phyloP scores from a whole-genome alignment of 495 filamentous ascomycete species.

The Penicillium egyptiacum region DNA sequence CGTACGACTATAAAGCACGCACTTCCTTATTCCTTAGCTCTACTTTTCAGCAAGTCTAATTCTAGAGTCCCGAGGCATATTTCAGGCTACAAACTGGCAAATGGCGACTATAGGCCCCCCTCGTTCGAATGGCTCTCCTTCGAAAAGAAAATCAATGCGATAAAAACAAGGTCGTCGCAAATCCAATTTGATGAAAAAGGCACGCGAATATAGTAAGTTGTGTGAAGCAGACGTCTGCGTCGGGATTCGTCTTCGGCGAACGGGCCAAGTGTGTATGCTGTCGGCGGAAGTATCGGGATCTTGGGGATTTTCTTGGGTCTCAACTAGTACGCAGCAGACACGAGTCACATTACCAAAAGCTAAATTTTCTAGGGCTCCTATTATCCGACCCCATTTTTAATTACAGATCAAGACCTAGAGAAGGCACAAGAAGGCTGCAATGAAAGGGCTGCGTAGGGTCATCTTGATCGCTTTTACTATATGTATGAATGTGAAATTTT shows the following conservation, averaged over 20 bases:
- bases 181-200: slow-evolving; percentile 12
- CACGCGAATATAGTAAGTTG: slow-evolving; percentile 6
- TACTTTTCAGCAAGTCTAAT: slow-evolving; percentile 8
- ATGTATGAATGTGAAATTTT: no score
- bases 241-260: not conserved
- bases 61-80: slow-evolving; percentile 4
- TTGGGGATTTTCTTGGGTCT: no score
- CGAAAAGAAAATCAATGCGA: slow-evolving; percentile 11
- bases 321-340: no score
- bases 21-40: slow-evolving; percentile 11
- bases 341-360: no score
- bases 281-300: no score
- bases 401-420: no score
- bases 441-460: no score
- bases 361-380: no score
- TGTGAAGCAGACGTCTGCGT: slow-evolving; percentile 12
- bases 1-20: slow-evolving; percentile 3
- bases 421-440: no score
- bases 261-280: no score
- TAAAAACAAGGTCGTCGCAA: slow-evolving; percentile 10
- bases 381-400: no score
- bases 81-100: slow-evolving; percentile 3
- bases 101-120: slow-evolving; percentile 3
- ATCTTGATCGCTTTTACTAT: no score
- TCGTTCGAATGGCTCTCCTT: slow-evolving; percentile 9